A percentile compares a stretch with the other conserved stretches of the same genome.
These are phyloP conservation scores for Triticum aestivum DNA, from an alignment of 176 grass and related monocot species.

Conservation along the genomic window IWGSC_CS_RefSeq_v2.1 NC_057808.1:118431297-118431796, in stretches of 20 bases:
- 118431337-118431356: constrained; percentile 98
- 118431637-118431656: not conserved
- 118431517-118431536: not conserved
- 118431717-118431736: too few species aligned
- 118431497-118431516: not conserved
- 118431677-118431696: too few species aligned
- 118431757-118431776: too few species aligned
- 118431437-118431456: not conserved
- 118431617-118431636: not conserved
- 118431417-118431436: not conserved
- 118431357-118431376: constrained; percentile 94
- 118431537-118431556: not conserved
- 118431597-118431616: not conserved
- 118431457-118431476: not conserved
- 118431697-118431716: too few species aligned
- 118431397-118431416: constrained; percentile 7
- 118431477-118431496: not conserved
- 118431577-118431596: not conserved
- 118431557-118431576: not conserved
- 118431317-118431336: constrained; percentile 48
- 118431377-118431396: constrained; percentile 42
- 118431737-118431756: too few species aligned
- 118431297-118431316: not conserved
- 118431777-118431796: too few species aligned
- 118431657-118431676: too few species aligned